Conservation (phyloP, 805 yeast species). For the Wickerhamomyces alni region DNA sequence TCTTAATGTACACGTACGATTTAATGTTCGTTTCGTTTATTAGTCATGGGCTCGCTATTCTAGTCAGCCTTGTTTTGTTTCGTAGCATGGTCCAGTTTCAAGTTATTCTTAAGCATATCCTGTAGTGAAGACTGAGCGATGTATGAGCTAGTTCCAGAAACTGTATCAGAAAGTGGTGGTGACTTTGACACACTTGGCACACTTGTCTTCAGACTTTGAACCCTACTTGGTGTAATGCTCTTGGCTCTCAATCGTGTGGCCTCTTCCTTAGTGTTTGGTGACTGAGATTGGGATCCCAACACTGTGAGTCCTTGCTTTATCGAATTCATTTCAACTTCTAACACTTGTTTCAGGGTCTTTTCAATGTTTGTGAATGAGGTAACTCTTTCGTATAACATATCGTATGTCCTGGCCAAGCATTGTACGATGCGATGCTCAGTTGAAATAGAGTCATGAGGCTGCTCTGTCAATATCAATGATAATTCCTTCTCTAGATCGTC, state of each 20-base stretch:
- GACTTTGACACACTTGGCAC: slow-evolving; percentile 9
- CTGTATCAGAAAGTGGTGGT: slow-evolving; percentile 3
- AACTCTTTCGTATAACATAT: slow-evolving; percentile 8
- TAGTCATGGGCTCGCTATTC: no score
- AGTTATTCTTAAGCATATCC: slow-evolving; percentile 10
- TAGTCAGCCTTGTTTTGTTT: slow-evolving; percentile 8
- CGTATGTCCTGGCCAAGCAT: slow-evolving; percentile 2
- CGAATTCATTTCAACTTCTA: slow-evolving; percentile 14
- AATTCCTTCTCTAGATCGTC: slow-evolving; percentile 15
- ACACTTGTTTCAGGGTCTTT: slow-evolving; percentile 9
- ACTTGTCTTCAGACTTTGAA: not conserved
- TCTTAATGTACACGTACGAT: not conserved
- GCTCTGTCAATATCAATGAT: slow-evolving; percentile 12
- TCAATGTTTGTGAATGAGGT: slow-evolving; percentile 6
- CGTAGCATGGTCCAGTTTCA: not conserved
- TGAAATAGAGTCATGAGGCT: not conserved
- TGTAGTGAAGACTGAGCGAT: slow-evolving; percentile 4
- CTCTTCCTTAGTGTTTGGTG: not conserved
- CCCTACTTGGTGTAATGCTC: not conserved
- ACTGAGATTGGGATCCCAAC: slow-evolving; percentile 10
- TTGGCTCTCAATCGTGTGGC: not conserved
- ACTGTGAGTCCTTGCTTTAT: slow-evolving; percentile 12
- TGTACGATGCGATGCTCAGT: slow-evolving; percentile 9
- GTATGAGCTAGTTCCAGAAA: not conserved
- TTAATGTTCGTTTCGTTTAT: not conserved